phyloP scores from a whole-genome alignment of 805 yeast species.

The Candida stauntonica region DNA sequence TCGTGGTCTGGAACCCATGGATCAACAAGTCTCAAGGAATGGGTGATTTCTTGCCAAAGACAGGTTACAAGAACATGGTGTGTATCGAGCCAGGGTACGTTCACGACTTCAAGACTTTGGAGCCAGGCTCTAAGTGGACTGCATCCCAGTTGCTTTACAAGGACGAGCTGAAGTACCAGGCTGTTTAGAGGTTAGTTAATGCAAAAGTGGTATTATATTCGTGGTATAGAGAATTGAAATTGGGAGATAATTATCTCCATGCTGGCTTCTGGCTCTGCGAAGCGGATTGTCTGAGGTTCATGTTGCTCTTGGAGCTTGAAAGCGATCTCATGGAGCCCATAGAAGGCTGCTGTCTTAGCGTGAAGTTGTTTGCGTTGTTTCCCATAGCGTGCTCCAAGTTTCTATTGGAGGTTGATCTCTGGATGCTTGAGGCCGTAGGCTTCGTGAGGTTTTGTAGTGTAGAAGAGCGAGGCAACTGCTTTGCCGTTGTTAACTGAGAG shows the following conservation, averaged over 20 bases:
- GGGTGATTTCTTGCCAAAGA: constrained; percentile 85
- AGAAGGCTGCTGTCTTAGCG: constrained; percentile 1
- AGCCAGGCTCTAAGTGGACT: constrained; percentile 72
- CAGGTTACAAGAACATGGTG: constrained; percentile 81
- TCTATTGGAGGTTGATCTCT: constrained; percentile 17
- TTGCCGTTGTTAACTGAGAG: constrained; percentile 11
- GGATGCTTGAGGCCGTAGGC: constrained; percentile 23
- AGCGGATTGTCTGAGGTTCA: no score
- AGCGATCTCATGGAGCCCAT: background rate
- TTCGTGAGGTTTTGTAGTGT: constrained; percentile 18
- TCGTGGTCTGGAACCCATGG: constrained; percentile 99
- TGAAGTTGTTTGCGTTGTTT: constrained; percentile 3
- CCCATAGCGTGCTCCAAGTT: constrained; percentile 10
- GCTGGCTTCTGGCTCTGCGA: constrained; percentile 18
- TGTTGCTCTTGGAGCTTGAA: constrained; percentile 9
- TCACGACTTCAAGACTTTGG: constrained; percentile 54
- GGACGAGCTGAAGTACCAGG: constrained; percentile 60
- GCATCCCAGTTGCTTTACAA: constrained; percentile 59
- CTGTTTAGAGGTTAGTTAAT: constrained; percentile 29
- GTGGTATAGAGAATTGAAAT: background rate
- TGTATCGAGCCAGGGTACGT: constrained; percentile 96
- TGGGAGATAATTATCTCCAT: constrained; percentile 17
- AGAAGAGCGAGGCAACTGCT: constrained; percentile 18
- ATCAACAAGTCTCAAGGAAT: constrained; percentile 70
- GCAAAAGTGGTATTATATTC: background rate